Evolutionary conservation across 2,329 filamentous ascomycete genomes (phyloP), one percentile per base, ranked within the genome.

Genomic region (Cordyceps pruinosa): DNA sequence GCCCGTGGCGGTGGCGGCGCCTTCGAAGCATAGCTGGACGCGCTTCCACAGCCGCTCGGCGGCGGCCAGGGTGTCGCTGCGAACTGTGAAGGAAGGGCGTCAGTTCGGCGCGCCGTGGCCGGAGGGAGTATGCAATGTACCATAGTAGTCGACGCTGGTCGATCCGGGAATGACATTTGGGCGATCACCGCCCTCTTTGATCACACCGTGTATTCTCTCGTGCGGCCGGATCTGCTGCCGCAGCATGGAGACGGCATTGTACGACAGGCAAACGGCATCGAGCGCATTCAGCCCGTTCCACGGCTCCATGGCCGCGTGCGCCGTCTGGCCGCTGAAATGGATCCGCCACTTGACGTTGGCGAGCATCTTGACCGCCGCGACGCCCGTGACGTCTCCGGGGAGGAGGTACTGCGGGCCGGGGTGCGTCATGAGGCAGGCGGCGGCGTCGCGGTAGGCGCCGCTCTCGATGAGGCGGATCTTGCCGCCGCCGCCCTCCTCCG

Each of bases 231-330:
- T 72, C 62, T 82, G 79, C 66, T 82, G 77, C 4, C 78, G 72
- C 28, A 80, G 64, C 57, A 78, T 70, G 15, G 73, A 69, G 44
- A 81, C 68, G 59, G 71, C 54, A 68, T 69, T 73, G 62, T 73
- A 72, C 0, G 68, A 66, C 7, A 70, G 61, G 1, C 78, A 73
- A 10, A 77, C 63, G 8, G 77, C 77, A 60, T 81, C 78, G 2
- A 80, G 70, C 0, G 77, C 77, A 61, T 81, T 81, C 50, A 74
- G 64, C 3, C 78, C 77, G 19, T 78, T 71, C 76, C 77, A 80
- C 0, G 77, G 78, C 12, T 73, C 73, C 12, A 73, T 72, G 15
- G 73, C 73, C 0, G 78, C 77, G 54, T 81, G 78, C 0, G 78
- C 73, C 45, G 73, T 72, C 41, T 69, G 68, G 7, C 77, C 78